Conservation (phyloP, 768 basidiomycete genomes). For the Auricularia auricula-judae region DNA sequence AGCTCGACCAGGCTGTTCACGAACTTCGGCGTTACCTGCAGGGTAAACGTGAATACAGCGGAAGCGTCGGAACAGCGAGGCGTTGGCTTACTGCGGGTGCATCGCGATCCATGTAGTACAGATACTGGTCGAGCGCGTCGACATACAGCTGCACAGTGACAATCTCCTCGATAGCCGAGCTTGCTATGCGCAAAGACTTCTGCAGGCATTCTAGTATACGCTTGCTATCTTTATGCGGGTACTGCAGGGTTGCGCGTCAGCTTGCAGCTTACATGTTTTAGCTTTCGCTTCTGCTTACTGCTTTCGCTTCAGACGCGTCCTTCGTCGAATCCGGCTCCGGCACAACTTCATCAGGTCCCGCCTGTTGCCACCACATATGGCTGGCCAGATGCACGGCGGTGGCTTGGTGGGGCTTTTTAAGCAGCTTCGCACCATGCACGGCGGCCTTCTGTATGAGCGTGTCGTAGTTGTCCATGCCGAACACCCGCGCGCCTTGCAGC, state of each 20-base stretch:
- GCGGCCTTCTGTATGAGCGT: slow-evolving; percentile 99
- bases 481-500: slow-evolving; percentile 80
- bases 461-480: slow-evolving; percentile 90
- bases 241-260: slow-evolving; percentile 28
- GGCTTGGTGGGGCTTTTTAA: slow-evolving; percentile 98
- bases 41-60: background rate
- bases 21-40: slow-evolving; percentile 85
- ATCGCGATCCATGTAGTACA: slow-evolving; percentile 91
- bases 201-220: slow-evolving; percentile 96
- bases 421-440: slow-evolving; percentile 84
- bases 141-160: slow-evolving; percentile 94
- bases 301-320: slow-evolving; percentile 35
- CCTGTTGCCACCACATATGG: slow-evolving; percentile 97
- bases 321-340: slow-evolving; percentile 22
- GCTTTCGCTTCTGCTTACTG: slow-evolving; percentile 34
- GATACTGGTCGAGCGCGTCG: slow-evolving; percentile 90
- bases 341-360: slow-evolving; percentile 22
- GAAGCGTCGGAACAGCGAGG: no score
- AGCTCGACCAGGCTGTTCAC: slow-evolving; percentile 94
- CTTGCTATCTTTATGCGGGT: slow-evolving; percentile 88
- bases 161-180: slow-evolving; percentile 93
- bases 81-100: slow-evolving; percentile 65
- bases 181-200: slow-evolving; percentile 91
- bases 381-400: slow-evolving; percentile 90
- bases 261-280: background rate